These are phyloP conservation scores for Thoreauomyces humboldtii DNA, from an alignment of 192 early-diverging fungal genomes.

Conservation along the genomic window DNA sequence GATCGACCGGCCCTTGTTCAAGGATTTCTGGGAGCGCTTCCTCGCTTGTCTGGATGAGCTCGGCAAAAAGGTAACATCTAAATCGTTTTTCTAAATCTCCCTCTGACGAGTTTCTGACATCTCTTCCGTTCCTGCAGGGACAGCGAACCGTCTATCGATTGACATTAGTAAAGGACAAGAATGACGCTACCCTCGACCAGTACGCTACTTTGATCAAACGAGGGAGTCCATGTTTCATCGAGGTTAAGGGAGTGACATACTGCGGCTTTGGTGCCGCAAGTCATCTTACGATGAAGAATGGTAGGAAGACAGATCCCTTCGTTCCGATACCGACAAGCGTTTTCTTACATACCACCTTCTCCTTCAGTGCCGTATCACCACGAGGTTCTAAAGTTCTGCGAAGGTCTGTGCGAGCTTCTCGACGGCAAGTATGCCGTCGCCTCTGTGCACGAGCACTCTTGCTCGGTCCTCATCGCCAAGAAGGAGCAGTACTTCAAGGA, in stretches of 20 bases:
- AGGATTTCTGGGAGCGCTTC: constrained; percentile 77
- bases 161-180: constrained; percentile 71
- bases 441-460: constrained; percentile 67
- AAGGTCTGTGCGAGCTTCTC: constrained; percentile 51
- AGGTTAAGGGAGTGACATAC: constrained; percentile 76
- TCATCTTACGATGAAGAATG: constrained; percentile 68
- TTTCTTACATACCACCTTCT: no score
- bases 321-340: no score
- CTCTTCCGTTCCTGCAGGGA: constrained; percentile 7
- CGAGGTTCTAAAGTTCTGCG: constrained; percentile 67
- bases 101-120: no score
- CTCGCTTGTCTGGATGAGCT: constrained; percentile 60
- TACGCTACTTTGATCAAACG: constrained; percentile 63
- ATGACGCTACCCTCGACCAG: constrained; percentile 62
- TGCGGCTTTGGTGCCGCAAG: constrained; percentile 69
- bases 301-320: no score
- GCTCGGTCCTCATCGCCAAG: constrained; percentile 64
- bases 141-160: constrained; percentile 74
- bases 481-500: constrained; percentile 64
- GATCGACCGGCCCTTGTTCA: constrained; percentile 72
- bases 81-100: no score
- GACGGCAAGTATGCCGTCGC: constrained; percentile 65
- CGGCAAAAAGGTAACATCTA: constrained; percentile 55
- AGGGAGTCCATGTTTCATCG: constrained; percentile 69
- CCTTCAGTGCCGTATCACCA: constrained; percentile 69